Evolutionary conservation across 345 rosid species (phyloP), one percentile per base, ranked within the genome.

Genomic region (Dipteronia dyeriana): DNA sequence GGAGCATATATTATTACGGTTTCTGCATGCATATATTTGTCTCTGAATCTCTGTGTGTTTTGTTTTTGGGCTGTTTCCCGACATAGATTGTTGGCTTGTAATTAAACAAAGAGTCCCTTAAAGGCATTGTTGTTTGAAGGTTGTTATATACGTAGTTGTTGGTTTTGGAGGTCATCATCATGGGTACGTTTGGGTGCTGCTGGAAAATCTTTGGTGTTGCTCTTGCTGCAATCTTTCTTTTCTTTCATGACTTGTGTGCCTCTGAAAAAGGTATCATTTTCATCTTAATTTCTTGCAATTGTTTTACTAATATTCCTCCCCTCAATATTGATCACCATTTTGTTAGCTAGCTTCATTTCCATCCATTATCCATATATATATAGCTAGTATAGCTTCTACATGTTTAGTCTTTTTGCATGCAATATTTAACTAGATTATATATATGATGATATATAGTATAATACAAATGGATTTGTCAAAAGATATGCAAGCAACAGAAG

Each of bases 201-300:
- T 59, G 68, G 60, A 65, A 75, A 56, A 51, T 70, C 14, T 0
- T 70, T 74, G n/a, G 20, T 23, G 47, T 66, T 63, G 56, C 69
- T 71, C 71, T 87, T 22, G 80, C 59, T 14, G 74, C 69, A n/a
- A 34, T 34, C 38, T n/a, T 76, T 66, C 67, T 81, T 70, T 54
- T 82, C 82, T 73, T 79, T 31, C 82, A 76, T 69, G 71, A 78
- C 82, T 80, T 82, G 49, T 81, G 78, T 65, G 43, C 74, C 49
- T 70, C 87, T 41, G 81, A 77, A 47, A 59, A 60, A 82, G 88
- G 87, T 87, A 75, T 3, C 4, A 19, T 2, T 43, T 56, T 25
- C 17, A 5, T 7, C 19, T 9, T 22, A 34, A 34, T 34, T 34
- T 34, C 38, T 34, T 34, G 38, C 38, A 34, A 6, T 60, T 59